Conservation (phyloP, 805 yeast genomes). For the Candida maesae region DNA sequence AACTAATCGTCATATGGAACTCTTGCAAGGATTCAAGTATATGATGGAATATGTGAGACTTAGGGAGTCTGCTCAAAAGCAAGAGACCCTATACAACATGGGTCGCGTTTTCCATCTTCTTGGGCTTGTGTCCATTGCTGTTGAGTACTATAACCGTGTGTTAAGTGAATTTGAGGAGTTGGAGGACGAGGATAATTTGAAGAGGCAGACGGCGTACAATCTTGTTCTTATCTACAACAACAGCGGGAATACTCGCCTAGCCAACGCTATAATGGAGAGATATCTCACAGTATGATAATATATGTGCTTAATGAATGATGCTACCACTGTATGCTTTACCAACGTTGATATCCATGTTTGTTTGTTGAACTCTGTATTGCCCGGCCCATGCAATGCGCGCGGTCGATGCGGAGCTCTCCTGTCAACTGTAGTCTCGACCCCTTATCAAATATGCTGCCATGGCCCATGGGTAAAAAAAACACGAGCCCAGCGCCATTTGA, state of each 20-base stretch:
- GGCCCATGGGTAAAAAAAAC: too few species aligned
- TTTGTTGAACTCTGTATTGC: too few species aligned
- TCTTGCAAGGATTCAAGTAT: conserved; percentile 82
- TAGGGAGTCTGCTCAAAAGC: conserved; percentile 49
- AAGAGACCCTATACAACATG: conserved; percentile 78
- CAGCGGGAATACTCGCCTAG: conserved; percentile 67
- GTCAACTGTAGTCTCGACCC: too few species aligned
- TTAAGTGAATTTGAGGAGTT: conserved; percentile 33
- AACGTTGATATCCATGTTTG: too few species aligned
- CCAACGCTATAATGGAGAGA: conserved; percentile 59
- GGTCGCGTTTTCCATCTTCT: conserved; percentile 84
- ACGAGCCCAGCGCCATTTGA: too few species aligned
- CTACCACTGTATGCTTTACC: too few species aligned
- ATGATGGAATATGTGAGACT: conserved; percentile 64
- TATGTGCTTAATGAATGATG: neutral
- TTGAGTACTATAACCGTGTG: conserved; percentile 68
- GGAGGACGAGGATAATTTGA: conserved; percentile 53
- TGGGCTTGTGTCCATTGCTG: conserved; percentile 73
- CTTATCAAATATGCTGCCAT: too few species aligned
- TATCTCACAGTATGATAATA: conserved; percentile 42
- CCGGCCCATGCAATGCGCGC: too few species aligned
- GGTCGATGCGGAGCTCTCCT: too few species aligned
- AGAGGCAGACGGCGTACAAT: conserved; percentile 83
- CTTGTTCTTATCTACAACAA: conserved; percentile 67
- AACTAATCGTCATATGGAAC: conserved; percentile 78